phyloP scores from a whole-genome alignment of 495 filamentous ascomycete genomes.

The Penicilliopsis zonata region DNA sequence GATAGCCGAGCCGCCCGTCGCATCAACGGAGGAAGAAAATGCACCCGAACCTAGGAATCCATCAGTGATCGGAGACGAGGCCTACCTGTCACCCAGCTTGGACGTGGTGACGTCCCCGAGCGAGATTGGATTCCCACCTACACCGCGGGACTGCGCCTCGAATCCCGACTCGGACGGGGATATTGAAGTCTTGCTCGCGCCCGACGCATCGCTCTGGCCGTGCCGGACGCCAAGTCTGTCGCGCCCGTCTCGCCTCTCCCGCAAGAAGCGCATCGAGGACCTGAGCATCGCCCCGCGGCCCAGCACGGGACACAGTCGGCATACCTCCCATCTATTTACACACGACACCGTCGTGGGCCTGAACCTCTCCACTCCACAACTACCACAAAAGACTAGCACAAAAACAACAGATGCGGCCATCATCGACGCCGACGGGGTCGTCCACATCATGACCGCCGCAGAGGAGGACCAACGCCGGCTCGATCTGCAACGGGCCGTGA shows the following conservation, averaged over 20 bases:
- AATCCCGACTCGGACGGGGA: constrained; percentile 3
- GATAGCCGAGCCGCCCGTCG: constrained; percentile 3
- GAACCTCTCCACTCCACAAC: background rate
- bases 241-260: constrained; percentile 4
- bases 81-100: background rate
- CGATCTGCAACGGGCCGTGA: constrained; percentile 13
- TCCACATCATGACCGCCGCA: constrained; percentile 7
- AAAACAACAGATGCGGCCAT: constrained; percentile 11
- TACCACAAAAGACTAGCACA: background rate
- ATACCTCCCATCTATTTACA: no score
- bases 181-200: constrained; percentile 11
- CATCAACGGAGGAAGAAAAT: background rate
- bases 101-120: constrained; percentile 7
- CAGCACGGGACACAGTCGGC: background rate
- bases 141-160: background rate
- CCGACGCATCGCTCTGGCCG: constrained; percentile 3
- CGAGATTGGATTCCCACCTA: background rate
- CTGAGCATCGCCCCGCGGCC: background rate
- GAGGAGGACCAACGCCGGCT: constrained; percentile 11
- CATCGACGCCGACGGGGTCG: constrained; percentile 11
- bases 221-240: constrained; percentile 2
- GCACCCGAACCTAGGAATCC: constrained; percentile 2
- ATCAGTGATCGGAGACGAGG: constrained; percentile 3
- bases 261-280: constrained; percentile 1
- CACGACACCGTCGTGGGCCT: background rate